Conservation (phyloP, 257 asterid species). For the Fraxinus americana region DNA sequence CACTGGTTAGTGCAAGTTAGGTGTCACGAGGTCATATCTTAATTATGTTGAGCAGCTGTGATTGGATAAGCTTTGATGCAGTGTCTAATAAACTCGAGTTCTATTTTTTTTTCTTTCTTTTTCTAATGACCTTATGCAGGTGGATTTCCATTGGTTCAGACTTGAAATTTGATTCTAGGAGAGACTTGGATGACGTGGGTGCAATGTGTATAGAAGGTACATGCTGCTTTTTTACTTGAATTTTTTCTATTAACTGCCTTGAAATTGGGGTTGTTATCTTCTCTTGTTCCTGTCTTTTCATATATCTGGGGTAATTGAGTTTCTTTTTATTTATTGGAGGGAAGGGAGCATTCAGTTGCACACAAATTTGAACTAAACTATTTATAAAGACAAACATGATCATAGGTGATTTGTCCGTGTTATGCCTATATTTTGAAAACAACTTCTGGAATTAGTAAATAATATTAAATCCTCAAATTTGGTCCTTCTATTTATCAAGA, state of each 20-base stretch:
- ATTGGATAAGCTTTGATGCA: slow-evolving; percentile 22
- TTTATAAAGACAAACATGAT: not conserved
- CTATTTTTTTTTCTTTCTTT: slow-evolving; percentile 12
- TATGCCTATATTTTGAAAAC: not conserved
- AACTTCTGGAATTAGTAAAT: slow-evolving; percentile 12
- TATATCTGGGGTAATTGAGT: not conserved
- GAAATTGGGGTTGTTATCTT: not conserved
- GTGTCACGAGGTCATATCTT: slow-evolving; percentile 9
- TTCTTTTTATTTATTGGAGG: slow-evolving; percentile 9
- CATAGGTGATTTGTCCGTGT: not conserved
- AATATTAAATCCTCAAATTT: slow-evolving; percentile 10
- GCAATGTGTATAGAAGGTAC: slow-evolving; percentile 80
- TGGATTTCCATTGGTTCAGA: slow-evolving; percentile 99
- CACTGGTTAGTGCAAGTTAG: not conserved
- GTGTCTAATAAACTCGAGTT: not conserved
- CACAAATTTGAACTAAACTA: not conserved
- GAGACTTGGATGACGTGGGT: slow-evolving; percentile 96
- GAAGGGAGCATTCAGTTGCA: not conserved
- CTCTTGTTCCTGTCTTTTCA: not conserved
- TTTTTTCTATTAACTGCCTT: slow-evolving; percentile 1
- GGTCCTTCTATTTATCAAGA: not conserved
- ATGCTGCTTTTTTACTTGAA: slow-evolving; percentile 21
- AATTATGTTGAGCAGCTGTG: slow-evolving; percentile 9
- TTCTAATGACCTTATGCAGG: slow-evolving; percentile 50
- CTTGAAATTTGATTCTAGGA: slow-evolving; percentile 89